These are phyloP conservation scores for Auricularia sp. DNA, from an alignment of 768 basidiomycete species.

Conservation along the genomic window DNA sequence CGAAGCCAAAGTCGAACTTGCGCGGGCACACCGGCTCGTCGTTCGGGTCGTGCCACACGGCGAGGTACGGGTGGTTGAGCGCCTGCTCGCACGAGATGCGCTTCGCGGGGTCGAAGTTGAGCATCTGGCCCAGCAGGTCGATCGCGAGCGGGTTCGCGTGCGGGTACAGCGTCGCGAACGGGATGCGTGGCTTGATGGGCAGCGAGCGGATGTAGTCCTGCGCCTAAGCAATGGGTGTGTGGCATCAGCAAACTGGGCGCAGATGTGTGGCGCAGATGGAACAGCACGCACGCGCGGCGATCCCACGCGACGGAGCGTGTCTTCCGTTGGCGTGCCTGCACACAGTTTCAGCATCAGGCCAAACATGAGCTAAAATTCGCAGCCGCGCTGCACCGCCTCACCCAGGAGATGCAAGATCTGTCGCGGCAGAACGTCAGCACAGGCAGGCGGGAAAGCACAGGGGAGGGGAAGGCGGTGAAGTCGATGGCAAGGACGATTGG, in stretches of 20 bases:
- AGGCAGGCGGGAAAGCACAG: neutral
- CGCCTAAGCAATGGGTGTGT: constrained; percentile 38
- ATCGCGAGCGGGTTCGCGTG: constrained; percentile 89
- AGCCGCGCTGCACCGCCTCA: neutral
- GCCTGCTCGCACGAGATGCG: constrained; percentile 96
- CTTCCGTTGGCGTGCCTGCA: constrained; percentile 73
- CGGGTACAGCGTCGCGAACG: constrained; percentile 87
- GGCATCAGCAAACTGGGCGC: neutral
- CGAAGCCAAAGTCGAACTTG: constrained; percentile 94
- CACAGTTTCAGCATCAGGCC: neutral
- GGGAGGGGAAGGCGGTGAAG: too few relatives aligned
- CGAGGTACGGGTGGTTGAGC: constrained; percentile 85
- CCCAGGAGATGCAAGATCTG: constrained; percentile 92
- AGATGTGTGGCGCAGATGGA: neutral
- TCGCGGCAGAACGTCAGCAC: neutral
- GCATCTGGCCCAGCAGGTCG: constrained; percentile 82
- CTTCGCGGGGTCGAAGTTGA: constrained; percentile 94
- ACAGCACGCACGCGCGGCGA: constrained; percentile 66
- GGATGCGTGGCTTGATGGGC: constrained; percentile 91
- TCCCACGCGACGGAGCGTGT: constrained; percentile 91
- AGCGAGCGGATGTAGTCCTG: constrained; percentile 98
- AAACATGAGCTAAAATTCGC: too few relatives aligned
- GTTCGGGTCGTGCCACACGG: constrained; percentile 96
- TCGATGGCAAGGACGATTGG: neutral
- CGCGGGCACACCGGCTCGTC: constrained; percentile 80